Conservation (phyloP, 108 stramenopile genomes). For the Cylindrotheca fusiformis region DNA sequence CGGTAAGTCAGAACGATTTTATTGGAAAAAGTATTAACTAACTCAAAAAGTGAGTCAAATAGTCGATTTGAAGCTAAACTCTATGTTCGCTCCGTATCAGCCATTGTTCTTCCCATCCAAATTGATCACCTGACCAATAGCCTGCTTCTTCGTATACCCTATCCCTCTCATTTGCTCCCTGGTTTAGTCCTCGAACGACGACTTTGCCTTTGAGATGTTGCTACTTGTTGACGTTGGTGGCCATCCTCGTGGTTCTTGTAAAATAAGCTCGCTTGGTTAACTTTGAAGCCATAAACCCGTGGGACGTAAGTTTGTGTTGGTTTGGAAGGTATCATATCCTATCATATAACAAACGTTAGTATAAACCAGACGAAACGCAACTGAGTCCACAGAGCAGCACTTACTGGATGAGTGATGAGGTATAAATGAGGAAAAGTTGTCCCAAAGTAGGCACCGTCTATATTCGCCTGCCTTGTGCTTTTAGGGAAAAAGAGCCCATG, state of each 20-base stretch:
- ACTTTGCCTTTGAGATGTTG: constrained; percentile 7
- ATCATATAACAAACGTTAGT: constrained; percentile 4
- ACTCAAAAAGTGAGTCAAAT: too few species aligned
- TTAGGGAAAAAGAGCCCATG: constrained; percentile 91
- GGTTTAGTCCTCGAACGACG: constrained; percentile 15
- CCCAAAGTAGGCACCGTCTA: constrained; percentile 98
- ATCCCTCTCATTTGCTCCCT: constrained; percentile 10
- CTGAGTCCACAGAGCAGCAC: constrained; percentile 19
- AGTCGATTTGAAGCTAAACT: too few species aligned
- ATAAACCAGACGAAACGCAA: not conserved
- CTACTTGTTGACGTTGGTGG: constrained; percentile 19
- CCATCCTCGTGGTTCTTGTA: constrained; percentile 76
- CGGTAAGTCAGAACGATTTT: too few species aligned
- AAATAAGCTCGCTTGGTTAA: constrained; percentile 78
- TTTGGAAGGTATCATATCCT: constrained; percentile 81
- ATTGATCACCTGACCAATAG: not conserved
- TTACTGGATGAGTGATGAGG: constrained; percentile 93
- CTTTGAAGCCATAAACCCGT: constrained; percentile 95
- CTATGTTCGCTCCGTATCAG: too few species aligned
- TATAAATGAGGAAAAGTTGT: constrained; percentile 98
- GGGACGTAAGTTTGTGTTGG: constrained; percentile 89
- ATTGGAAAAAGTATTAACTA: too few species aligned
- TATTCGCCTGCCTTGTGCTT: constrained; percentile 82
- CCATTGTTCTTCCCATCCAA: too few species aligned
- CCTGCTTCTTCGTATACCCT: not conserved